These are phyloP conservation scores for Penicillium cosmopolitanum DNA, from an alignment of 495 filamentous ascomycete genomes.

Conservation along the genomic window DNA sequence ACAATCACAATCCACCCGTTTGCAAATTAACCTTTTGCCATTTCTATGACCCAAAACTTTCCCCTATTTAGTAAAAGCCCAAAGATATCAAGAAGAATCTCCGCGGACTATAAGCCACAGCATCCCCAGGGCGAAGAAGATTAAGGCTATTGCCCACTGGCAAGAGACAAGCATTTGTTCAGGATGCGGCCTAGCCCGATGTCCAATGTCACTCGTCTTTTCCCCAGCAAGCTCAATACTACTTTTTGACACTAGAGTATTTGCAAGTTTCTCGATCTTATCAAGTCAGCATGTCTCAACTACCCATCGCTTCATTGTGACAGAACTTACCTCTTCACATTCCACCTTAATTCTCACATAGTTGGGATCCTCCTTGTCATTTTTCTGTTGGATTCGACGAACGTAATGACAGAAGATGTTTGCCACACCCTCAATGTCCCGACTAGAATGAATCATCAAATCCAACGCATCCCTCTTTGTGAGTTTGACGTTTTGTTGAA, in stretches of 20 bases:
- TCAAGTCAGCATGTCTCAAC: background rate
- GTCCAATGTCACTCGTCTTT: background rate
- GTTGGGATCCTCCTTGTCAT: conserved; percentile 90
- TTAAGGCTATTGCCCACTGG: background rate
- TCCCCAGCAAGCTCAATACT: background rate
- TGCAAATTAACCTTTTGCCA: no score
- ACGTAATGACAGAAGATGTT: conserved; percentile 76
- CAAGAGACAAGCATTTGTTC: background rate
- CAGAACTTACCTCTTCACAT: conserved; percentile 72
- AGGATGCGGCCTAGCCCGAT: background rate
- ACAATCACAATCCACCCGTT: no score
- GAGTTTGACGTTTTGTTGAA: conserved; percentile 90
- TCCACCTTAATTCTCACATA: conserved; percentile 89
- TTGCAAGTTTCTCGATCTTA: background rate
- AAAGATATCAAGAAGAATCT: background rate
- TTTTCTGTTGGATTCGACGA: conserved; percentile 88
- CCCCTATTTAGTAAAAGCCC: conserved; percentile 1
- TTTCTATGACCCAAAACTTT: no score
- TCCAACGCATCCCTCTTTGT: conserved; percentile 92
- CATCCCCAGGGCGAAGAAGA: background rate
- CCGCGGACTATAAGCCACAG: background rate
- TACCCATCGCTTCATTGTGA: background rate
- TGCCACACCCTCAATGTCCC: conserved; percentile 79
- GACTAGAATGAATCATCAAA: conserved; percentile 88
- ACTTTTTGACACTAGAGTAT: background rate